Evolutionary conservation across 2,329 filamentous ascomycete genomes (phyloP), one percentile per base, ranked within the genome.

Genomic region (Chaetomium globosum): DNA sequence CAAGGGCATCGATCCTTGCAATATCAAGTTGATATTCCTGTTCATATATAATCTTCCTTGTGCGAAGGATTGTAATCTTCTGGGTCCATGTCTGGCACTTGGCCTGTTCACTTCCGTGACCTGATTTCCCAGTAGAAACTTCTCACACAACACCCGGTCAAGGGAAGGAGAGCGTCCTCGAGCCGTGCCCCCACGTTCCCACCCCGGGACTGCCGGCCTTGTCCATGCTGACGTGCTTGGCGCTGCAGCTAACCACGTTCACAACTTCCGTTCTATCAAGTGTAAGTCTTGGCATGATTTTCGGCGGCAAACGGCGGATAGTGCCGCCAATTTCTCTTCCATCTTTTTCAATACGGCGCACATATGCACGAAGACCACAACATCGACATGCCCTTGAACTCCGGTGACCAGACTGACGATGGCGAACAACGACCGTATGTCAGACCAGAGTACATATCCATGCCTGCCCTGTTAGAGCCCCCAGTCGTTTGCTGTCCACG

Each of bases 181-280:
- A n/a, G 39, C 39, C 16, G 16, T n/a, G 46, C n/a, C 46, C 46
- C 46, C 46, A 48, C 46, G 46, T 21, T 9, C 19, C 39, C 16
- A 6, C 39, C 19, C 39, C 19, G 43, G 43, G 8, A 9, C 19
- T 10, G 43, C 39, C 39, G 39, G 16, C 39, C 39, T 46, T 43
- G 36, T 48, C 43, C 43, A 3, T 48, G 46, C 10, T 12, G 21
- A n/a, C 46, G 19, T 12, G 46, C 46, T 48, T 48, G 46, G 46
- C n/a, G n/a, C 46, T 48, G 46, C 46, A 48, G 46, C 46, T 7
- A 48, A n/a, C 46, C 46, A 48, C 46, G 46, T 48, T 48, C 46
- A 48, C 46, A 48, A 48, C 46, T 48, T 8, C 46, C 46, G 46
- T 48, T 2, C 23, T 48, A 10, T n/a, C 16, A 16, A 43, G 9